Evolutionary conservation across 2,329 filamentous ascomycete species (phyloP).

Genomic region (Bipolaris sorokiniana): DNA sequence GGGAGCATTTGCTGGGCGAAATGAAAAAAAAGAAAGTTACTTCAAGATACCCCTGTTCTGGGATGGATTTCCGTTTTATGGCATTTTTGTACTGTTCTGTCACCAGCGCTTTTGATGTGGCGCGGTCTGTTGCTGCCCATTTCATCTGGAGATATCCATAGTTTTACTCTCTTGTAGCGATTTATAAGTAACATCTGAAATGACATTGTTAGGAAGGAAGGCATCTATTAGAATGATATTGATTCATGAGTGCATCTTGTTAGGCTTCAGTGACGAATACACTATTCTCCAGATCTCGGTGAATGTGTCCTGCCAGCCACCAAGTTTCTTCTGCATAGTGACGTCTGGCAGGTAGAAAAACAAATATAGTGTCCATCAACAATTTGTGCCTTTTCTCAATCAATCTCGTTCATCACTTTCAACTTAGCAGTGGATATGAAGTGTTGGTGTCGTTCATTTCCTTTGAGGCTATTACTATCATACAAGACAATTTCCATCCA

Average conservation of each 20-base stretch:
- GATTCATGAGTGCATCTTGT: too few relatives aligned
- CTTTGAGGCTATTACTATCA: not conserved
- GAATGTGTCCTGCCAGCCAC: too few relatives aligned
- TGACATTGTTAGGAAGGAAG: not conserved
- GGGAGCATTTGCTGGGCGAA: slow-evolving; percentile 2
- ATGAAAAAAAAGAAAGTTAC: not conserved
- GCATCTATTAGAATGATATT: too few relatives aligned
- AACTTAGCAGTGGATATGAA: not conserved
- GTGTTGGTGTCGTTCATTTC: not conserved
- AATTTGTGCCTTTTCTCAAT: too few relatives aligned
- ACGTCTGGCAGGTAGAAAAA: too few relatives aligned
- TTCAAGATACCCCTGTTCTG: slow-evolving; percentile 7
- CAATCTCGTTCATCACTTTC: too few relatives aligned
- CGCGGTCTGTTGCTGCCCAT: not conserved
- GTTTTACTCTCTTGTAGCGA: not conserved
- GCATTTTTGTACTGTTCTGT: not conserved
- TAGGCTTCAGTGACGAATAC: too few relatives aligned
- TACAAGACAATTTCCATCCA: not conserved
- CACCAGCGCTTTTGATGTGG: not conserved
- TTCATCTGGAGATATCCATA: not conserved
- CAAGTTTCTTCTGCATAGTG: too few relatives aligned
- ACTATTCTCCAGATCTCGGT: too few relatives aligned
- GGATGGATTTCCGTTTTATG: slow-evolving; percentile 1
- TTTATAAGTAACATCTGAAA: not conserved
- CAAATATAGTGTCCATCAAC: too few relatives aligned